Evolutionary conservation across 176 grass and related monocot species (phyloP).

Genomic region (Thinopyrum elongatum): DNA sequence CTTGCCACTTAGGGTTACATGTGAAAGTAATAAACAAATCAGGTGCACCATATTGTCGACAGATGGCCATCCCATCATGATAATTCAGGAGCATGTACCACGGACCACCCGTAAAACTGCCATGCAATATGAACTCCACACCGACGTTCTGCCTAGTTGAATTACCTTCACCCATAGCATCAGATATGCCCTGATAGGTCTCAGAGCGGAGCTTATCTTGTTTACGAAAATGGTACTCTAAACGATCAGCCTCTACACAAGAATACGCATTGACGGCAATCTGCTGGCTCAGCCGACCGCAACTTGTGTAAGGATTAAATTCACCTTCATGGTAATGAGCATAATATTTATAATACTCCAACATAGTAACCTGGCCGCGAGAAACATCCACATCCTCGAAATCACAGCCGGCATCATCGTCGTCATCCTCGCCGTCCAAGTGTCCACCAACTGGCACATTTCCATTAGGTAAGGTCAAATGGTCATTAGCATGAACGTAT

Average conservation of each 20-base stretch:
- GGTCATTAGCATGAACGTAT: neutral
- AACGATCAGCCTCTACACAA: neutral
- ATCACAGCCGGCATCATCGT: no score
- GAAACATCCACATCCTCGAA: no score
- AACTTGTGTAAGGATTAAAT: neutral
- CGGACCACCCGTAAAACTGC: no score
- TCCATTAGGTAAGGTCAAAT: no score
- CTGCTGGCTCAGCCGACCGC: neutral
- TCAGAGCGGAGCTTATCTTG: neutral
- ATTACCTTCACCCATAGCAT: neutral
- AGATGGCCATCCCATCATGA: no score
- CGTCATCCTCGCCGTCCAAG: accelerated
- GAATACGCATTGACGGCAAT: neutral
- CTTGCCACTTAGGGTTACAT: no score
- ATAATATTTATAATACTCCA: neutral
- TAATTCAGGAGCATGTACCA: no score
- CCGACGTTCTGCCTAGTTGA: neutral
- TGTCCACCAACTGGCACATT: no score
- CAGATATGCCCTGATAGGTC: neutral
- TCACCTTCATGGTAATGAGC: neutral
- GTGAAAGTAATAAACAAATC: no score
- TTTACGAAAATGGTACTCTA: neutral
- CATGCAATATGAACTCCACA: no score
- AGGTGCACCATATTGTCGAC: no score
- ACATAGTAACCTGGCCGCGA: neutral